Evolutionary conservation across 257 asterid species (phyloP), one percentile per base, ranked within the genome.

Genomic region (Lycium barbarum): DNA sequence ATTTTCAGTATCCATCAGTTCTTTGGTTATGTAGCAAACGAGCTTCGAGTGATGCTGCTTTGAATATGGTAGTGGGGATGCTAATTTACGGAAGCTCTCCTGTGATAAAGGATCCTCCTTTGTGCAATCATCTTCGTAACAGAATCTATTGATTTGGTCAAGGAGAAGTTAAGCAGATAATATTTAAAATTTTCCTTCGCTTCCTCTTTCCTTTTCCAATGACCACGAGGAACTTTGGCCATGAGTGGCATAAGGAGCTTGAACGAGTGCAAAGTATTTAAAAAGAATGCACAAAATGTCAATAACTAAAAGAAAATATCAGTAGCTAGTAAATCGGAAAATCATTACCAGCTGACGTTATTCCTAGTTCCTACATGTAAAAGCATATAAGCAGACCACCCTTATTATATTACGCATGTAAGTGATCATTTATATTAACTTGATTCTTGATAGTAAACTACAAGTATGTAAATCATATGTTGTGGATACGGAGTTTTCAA

Each of bases 401-500:
- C 65, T 14, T 9, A 53, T 78, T 53, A 26, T 33, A 51, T 26
- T 26, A 53, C 5, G 1, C 51, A 78, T 26, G 82, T 78, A 53
- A 26, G 53, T 26, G 45, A 51, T 47, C 38, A 49, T 47, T 47
- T 73, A 73, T 20, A 47, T 6, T 10, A 5, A 22, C 45, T 26
- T 22, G 62, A 76, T 51, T 76, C 26, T 49, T 76, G 51, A 26
- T 8, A 22, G 47, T 26, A 78, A 78, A 78, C 62, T 78, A 78
- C 82, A 9, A 78, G 9, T 49, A 26, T 26, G 33, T 26, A 53
- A 53, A 33, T 78, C 33, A 49, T 18, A 53, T 3, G 33, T 63
- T 20, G 63, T n/a, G 99, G 99, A 97, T 97, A 97, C 98, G 99
- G 99, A 76, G 99, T 97, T 93, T 97, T 97, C 87, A 97, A 80